Base-by-base conservation (phyloP, 257 asterid genomes). In the Solanum appendiculatum region DNA sequence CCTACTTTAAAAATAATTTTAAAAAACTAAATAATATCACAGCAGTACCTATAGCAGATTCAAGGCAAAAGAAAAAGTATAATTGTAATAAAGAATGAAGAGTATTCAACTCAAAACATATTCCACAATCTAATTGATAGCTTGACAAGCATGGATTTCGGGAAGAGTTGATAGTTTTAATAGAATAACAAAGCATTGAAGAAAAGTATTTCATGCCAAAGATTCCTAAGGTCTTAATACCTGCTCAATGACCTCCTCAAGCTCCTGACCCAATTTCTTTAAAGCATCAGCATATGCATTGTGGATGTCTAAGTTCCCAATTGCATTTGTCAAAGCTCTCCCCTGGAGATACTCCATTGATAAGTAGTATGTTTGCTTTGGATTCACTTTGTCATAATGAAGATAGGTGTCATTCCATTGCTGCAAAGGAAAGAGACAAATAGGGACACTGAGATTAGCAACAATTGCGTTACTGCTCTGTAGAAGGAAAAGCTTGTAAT, bases 271-370 rank as follows among this genome's bases (percentile, higher is more conserved):
- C 66, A 97, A 89, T 87, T 95, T 93, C 91, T 92, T 95, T 77
- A 97, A 90, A 83, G 99, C 99, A 91, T 93, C 93, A 82, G 97
- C 94, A 93, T 97, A 97, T 42, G 96, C 99, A 89, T 90, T 93
- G 88, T 93, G 97, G 89, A 96, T 85, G 80, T 92, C 94, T 64
- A 97, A 93, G 95, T 97, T 97, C 86, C 99, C 99, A 66, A 97
- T 91, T 84, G 99, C 99, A 93, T 97, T 97, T 88, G 98, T 93
- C 95, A 96, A 89, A 87, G 99, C 96, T 91, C 99, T 92, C 69
- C 99, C 99, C 94, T 97, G 99, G 89, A 97, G 98, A 92, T 95
- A 97, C 87, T 97, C 99, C 99, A 97, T 97, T 87, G 99, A 97
- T 80, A 97, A 91, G 89, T 97, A 97, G 96, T 97, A 97, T 14